Base-by-base conservation (phyloP, 768 basidiomycete species). In the Boletus barrowsii region DNA sequence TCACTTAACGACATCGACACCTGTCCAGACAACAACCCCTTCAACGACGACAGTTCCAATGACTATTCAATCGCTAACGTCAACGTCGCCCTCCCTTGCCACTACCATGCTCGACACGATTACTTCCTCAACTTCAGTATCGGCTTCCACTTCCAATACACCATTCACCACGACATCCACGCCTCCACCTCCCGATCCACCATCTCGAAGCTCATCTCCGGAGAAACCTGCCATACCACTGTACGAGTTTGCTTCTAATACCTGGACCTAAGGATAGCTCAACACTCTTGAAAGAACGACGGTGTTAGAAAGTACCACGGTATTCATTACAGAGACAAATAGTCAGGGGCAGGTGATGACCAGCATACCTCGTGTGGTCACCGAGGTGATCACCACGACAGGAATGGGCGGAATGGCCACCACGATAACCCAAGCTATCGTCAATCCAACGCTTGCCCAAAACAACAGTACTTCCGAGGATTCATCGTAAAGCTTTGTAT, bases 391-490 rank as follows among this genome's bases (percentile, higher is more conserved):
- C 37, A 83, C 79, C 6, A 79, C 81, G 24, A 87, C 84, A 10
- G 72, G 72, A 33, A 75, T 71, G 20, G 73, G 82, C 60, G 88
- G 88, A 14, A 60, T 65, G 14, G 61, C 77, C 33, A 73, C 77
- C 45, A 86, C 86, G 1, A 72, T 87, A 54, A 91, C 89, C 0
- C 74, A 83, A 61, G 70, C 83, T 20, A 72, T 82, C 36, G 74
- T 81, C n/a, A 90, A 90, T 63, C 89, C 88, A 18, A 89, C 90
- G 17, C 76, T 90, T 39, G 79, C 73, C 49, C 70, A 81, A 13
- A 74, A 85, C 64, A 73, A 75, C 40, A 62, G 63, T 37, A 71
- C 68, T 47, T 65, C 71, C 13, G 72, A 64, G 42, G 65, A 68
- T 50, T 79, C 80, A 42, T 73, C 81, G 88, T 90, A 68, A 70